Base-by-base conservation (phyloP, 1,139 yeast species). In the Geotrichum cucujoidarum region DNA sequence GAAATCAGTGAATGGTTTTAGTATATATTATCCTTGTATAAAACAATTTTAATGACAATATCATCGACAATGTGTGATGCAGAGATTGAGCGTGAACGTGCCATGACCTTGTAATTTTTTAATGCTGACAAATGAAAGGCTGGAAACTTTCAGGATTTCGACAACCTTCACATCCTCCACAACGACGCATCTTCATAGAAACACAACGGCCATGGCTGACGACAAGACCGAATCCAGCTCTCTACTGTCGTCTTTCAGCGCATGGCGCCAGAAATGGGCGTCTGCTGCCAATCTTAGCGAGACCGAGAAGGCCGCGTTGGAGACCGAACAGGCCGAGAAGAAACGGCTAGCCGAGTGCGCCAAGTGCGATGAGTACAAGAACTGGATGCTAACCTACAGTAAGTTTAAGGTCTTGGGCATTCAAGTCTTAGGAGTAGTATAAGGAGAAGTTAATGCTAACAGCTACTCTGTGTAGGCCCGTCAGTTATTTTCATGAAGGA, bases 401-500 rank as follows among this genome's bases (percentile, higher is more conserved):
- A 13, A 40, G 34, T 11, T 8, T 25, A n/a, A n/a, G n/a, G n/a
- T n/a, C n/a, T n/a, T n/a, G n/a, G n/a, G n/a, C n/a, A n/a, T n/a
- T n/a, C n/a, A 17, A 18, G 10, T 16, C 29, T 25, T 18, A 16
- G 7, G 22, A 24, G 10, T 24, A 29, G 37, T 8, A 34, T 33
- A 13, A 8, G 32, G 21, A 18, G 16, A 25, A 24, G 11, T 47
- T 30, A 14, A 14, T 18, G 14, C 31, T 7, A 21, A 17, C 17
- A 5, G 11, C 13, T n/a, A n/a, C 16, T 37, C 8, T 7, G 29
- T 13, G n/a, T 20, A 50, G 82, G 94, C 1, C 98, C 99, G 2
- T 79, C 87, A 4, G 95, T 92, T 27, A 71, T 79, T 35, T 92
- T 92, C 66, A 84, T 92, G 95, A 71, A 83, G 60, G 90, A 88